Base-by-base conservation (phyloP, 805 yeast genomes). In the Torulaspora franciscae region DNA sequence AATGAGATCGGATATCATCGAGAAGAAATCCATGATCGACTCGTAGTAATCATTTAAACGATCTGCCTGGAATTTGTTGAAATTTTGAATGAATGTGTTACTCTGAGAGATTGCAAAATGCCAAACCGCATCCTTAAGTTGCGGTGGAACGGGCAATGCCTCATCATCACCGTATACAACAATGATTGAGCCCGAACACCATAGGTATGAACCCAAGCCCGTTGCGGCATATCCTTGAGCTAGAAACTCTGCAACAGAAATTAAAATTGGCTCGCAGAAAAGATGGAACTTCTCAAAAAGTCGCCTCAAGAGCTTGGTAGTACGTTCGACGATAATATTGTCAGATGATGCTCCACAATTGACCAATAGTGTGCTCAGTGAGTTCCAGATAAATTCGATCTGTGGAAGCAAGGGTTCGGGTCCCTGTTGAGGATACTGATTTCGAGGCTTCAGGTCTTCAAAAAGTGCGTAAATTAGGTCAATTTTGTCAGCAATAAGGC, bases 131-230 rank as follows among this genome's bases (percentile, higher is more conserved):
- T 72, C 73, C 50, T 76, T 77, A 15, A 80, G 67, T 3, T 69
- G 73, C 3, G 57, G 52, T 14, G 64, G 52, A 1, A 64, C 54
- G 4, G 67, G 66, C 28, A 51, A 55, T 6, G 64, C 59, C 7
- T 62, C 73, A 52, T 80, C 83, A 52, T 74, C 72, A 25, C 81
- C 79, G 64, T 74, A 90, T 48, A 86, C 91, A 45, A 85, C 78
- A 42, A 85, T 79, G 23, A 89, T 69, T 7, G 84, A 73, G 7
- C 96, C 97, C 2, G 95, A 82, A 10, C 86, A 91, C 93, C 95
- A 90, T 45, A 90, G 67, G 59, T 83, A 89, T 61, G 95, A 86
- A 3, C 96, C 97, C 57, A 69, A 77, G 28, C 80, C 76, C 15
- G 83, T 83, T 23, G 68, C 67, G 36, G 79, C 73, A 67, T 88